phyloP scores from a whole-genome alignment of 208 protist genomes.

The Leishmania turanica region DNA sequence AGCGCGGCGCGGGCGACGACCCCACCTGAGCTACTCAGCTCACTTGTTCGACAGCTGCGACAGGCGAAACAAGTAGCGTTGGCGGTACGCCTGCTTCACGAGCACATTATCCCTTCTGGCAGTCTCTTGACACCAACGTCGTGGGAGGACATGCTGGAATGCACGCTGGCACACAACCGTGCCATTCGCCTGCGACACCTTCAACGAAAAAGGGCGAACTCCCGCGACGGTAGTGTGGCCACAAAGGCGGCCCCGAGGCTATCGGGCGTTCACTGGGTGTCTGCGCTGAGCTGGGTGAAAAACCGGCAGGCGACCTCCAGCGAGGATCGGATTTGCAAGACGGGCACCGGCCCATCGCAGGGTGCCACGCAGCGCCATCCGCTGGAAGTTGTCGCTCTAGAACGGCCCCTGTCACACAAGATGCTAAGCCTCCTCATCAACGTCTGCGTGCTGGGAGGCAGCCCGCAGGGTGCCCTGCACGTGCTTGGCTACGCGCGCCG shows the following conservation, averaged over 20 bases:
- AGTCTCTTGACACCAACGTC: slow-evolving; percentile 43
- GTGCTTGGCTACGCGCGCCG: slow-evolving; percentile 68
- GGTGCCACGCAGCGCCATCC: slow-evolving; percentile 40
- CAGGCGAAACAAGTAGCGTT: slow-evolving; percentile 46
- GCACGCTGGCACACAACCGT: slow-evolving; percentile 71
- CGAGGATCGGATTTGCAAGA: slow-evolving; percentile 54
- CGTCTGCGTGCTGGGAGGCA: slow-evolving; percentile 81
- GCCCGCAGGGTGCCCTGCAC: slow-evolving; percentile 64
- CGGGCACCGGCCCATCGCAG: slow-evolving; percentile 57
- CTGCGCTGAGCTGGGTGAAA: slow-evolving; percentile 76
- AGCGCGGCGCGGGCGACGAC: slow-evolving; percentile 35
- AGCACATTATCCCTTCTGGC: slow-evolving; percentile 66
- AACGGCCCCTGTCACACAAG: slow-evolving; percentile 39
- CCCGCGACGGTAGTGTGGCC: neutral
- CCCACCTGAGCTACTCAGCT: slow-evolving; percentile 63
- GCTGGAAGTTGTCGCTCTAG: slow-evolving; percentile 17
- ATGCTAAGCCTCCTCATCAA: slow-evolving; percentile 75
- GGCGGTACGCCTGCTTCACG: slow-evolving; percentile 65
- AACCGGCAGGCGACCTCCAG: slow-evolving; percentile 47
- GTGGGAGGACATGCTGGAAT: slow-evolving; percentile 65
- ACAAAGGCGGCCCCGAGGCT: neutral
- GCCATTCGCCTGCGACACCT: slow-evolving; percentile 18
- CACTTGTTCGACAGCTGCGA: slow-evolving; percentile 63
- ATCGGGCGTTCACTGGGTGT: slow-evolving; percentile 69
- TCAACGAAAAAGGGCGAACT: too few relatives aligned